These are phyloP conservation scores for Exophiala aquamarina DNA, from an alignment of 2,329 filamentous ascomycete genomes.

Conservation along the genomic window DNA sequence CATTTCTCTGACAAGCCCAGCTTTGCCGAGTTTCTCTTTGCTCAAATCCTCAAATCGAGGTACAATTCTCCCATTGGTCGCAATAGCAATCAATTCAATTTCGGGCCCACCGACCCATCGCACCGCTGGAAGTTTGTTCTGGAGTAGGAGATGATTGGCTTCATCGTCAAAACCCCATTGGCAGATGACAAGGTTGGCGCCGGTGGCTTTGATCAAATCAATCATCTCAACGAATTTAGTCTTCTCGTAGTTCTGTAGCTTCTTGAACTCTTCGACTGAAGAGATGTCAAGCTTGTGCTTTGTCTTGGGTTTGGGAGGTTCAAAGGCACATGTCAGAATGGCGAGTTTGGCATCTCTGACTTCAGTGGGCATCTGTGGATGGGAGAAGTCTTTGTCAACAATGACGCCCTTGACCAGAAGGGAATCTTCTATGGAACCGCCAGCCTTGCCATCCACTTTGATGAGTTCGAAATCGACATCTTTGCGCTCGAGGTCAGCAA, in stretches of 20 bases:
- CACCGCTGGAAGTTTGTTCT: slow-evolving; percentile 93
- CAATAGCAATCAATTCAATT: slow-evolving; percentile 97
- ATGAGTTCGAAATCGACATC: slow-evolving; percentile 99
- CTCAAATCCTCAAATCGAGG: slow-evolving; percentile 94
- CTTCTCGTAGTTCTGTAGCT: slow-evolving; percentile 91
- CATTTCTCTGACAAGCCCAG: slow-evolving; percentile 91
- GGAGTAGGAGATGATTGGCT: slow-evolving; percentile 93
- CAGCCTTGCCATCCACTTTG: slow-evolving; percentile 98
- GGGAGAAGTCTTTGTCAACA: slow-evolving; percentile 99
- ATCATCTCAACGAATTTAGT: slow-evolving; percentile 99
- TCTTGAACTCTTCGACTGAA: slow-evolving; percentile 96
- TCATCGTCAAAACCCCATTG: slow-evolving; percentile 99
- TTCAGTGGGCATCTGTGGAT: slow-evolving; percentile 97
- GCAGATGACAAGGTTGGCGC: slow-evolving; percentile 95
- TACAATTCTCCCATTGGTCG: slow-evolving; percentile 96
- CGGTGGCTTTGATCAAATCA: slow-evolving; percentile 93
- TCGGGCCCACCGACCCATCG: slow-evolving; percentile 98
- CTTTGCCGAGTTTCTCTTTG: slow-evolving; percentile 83
- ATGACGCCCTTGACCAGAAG: slow-evolving; percentile 96
- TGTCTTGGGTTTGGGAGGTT: slow-evolving; percentile 98
- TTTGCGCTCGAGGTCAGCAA: slow-evolving; percentile 91
- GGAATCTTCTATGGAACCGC: slow-evolving; percentile 88
- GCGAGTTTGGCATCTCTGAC: slow-evolving; percentile 95
- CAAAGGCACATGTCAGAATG: slow-evolving; percentile 96
- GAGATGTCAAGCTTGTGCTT: slow-evolving; percentile 99